Conservation (phyloP, 148 eudicot genomes). For the Dysphania ambrosioides region DNA sequence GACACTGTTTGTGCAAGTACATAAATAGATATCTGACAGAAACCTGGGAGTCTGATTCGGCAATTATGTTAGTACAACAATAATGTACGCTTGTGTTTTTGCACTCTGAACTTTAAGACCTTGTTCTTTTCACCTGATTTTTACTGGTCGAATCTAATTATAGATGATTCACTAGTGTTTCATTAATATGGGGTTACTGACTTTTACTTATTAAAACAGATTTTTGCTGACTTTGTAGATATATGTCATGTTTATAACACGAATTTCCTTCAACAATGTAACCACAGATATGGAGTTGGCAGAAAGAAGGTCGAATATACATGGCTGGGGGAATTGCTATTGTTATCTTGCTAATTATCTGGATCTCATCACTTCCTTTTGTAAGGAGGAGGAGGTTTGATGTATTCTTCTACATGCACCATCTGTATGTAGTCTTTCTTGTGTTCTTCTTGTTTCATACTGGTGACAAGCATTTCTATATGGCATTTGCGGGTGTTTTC, state of each 20-base stretch:
- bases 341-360: conserved; percentile 54
- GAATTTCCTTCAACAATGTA: background rate
- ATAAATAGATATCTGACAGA: background rate
- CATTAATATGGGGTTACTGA: background rate
- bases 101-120: background rate
- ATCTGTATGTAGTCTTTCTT: conserved; percentile 60
- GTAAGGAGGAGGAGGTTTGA: conserved; percentile 67
- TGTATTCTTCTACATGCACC: conserved; percentile 76
- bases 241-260: background rate
- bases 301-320: conserved; percentile 66
- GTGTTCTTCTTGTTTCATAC: conserved; percentile 76
- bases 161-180: background rate
- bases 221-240: too few relatives aligned
- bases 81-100: background rate
- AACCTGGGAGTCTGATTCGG: background rate
- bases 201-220: background rate
- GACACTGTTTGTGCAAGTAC: background rate
- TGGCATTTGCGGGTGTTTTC: conserved; percentile 68
- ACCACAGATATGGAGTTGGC: conserved; percentile 84
- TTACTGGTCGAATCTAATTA: background rate
- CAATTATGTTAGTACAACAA: background rate
- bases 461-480: conserved; percentile 77
- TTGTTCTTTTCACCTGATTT: background rate
- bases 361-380: conserved; percentile 77
- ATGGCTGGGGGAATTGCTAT: conserved; percentile 80